A percentile compares a stretch with the other conserved stretches of the same genome.
phyloP scores from a whole-genome alignment of 805 yeast species.

The Spathaspora passalidarum region DNA sequence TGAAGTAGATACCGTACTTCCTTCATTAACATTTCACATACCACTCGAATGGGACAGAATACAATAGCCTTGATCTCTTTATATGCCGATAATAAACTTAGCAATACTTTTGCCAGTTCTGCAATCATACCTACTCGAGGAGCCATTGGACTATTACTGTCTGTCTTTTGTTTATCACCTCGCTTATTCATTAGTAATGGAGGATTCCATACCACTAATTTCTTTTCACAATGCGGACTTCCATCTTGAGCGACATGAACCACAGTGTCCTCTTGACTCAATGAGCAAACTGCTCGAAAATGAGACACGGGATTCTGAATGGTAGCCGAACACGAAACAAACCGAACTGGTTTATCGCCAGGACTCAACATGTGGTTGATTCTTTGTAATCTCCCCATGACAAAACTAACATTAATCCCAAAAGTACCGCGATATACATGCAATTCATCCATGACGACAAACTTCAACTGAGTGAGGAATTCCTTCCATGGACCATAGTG shows the following conservation, averaged over 20 bases:
- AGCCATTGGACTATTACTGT: conserved; percentile 5
- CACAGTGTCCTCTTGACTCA: conserved; percentile 42
- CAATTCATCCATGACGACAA: conserved; percentile 78
- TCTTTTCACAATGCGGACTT: conserved; percentile 79
- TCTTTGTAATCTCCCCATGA: conserved; percentile 76
- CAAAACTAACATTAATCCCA: conserved; percentile 87
- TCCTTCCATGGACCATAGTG: conserved; percentile 67
- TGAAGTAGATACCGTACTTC: conserved; percentile 62
- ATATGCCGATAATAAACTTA: conserved; percentile 54
- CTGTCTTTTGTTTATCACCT: conserved; percentile 8
- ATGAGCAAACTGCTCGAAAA: conserved; percentile 72
- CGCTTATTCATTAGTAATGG: conserved; percentile 57
- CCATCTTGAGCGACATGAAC: conserved; percentile 75
- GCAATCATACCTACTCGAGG: conserved; percentile 65
- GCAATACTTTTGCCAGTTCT: conserved; percentile 74
- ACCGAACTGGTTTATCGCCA: conserved; percentile 51
- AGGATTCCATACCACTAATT: conserved; percentile 81
- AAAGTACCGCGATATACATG: conserved; percentile 89
- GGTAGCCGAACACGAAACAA: conserved; percentile 94
- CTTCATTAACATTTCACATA: conserved; percentile 85
- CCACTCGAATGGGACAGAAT: conserved; percentile 81
- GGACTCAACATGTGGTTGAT: conserved; percentile 21
- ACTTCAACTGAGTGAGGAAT: conserved; percentile 61
- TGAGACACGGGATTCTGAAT: conserved; percentile 69
- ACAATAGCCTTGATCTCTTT: conserved; percentile 76